phyloP scores from a whole-genome alignment of 2,329 filamentous ascomycete genomes.

The Chaetomiaceae sp. region DNA sequence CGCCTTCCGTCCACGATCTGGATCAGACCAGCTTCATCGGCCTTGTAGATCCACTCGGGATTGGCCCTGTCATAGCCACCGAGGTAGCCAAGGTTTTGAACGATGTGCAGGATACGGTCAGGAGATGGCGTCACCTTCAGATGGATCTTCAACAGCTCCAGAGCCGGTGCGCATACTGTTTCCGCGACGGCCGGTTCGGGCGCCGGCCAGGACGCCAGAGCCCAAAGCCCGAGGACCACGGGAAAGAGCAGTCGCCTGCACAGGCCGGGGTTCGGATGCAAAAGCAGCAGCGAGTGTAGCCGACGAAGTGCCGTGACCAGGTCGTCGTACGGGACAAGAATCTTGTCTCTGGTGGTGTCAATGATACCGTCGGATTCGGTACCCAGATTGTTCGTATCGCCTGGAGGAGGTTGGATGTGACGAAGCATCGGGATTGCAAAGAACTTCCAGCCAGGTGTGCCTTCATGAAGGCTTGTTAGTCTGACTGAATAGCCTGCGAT shows the following conservation, averaged over 20 bases:
- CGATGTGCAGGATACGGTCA: constrained; percentile 45
- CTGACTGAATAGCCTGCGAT: neutral
- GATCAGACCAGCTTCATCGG: constrained; percentile 43
- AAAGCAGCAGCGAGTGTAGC: constrained; percentile 52
- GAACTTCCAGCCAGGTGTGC: constrained; percentile 25
- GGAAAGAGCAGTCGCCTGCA: constrained; percentile 57
- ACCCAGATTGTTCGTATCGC: constrained; percentile 21
- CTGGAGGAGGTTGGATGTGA: constrained; percentile 22
- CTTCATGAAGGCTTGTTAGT: constrained; percentile 17
- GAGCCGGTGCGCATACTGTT: constrained; percentile 41
- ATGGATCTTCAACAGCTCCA: constrained; percentile 51
- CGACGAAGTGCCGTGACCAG: constrained; percentile 51
- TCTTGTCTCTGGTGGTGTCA: constrained; percentile 40
- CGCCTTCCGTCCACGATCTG: constrained; percentile 42
- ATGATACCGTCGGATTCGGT: constrained; percentile 36
- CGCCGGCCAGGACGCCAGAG: constrained; percentile 49
- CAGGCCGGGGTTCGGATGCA: constrained; percentile 63
- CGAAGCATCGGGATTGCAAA: constrained; percentile 25
- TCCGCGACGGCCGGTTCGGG: constrained; percentile 31
- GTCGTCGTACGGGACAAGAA: constrained; percentile 45
- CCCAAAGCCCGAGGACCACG: constrained; percentile 60
- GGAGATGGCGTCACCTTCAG: constrained; percentile 52
- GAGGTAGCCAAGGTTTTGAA: constrained; percentile 52
- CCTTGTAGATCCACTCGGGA: constrained; percentile 50
- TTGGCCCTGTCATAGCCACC: constrained; percentile 39